Base-by-base conservation (phyloP, 805 yeast species). In the Peterozyma toletana region DNA sequence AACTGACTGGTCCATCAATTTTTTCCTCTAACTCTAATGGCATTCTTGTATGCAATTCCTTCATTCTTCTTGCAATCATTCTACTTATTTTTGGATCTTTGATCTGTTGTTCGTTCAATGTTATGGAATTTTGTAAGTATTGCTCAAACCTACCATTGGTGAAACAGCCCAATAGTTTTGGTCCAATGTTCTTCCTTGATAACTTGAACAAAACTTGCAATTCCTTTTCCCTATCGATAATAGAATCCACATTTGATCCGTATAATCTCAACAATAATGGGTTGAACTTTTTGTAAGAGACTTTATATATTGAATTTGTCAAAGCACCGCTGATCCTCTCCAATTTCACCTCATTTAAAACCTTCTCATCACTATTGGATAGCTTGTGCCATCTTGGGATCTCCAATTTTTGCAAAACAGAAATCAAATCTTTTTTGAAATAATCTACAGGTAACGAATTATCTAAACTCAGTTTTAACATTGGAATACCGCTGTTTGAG, bases 51-150 rank as follows among this genome's bases (percentile, higher is more conserved):
- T 93, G 99, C 44, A 93, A 71, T 53, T 93, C 97, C 56, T 90
- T 83, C 98, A 93, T 93, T 68, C 99, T 82, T 68, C 96, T 80
- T 11, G 96, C 97, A 50, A 93, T 83, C 69, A 86, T 84, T 50
- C 83, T 80, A 39, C 89, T 78, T 15, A 86, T 80, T 29, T 79
- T 81, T 49, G 87, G 80, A 50, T 80, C 80, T 58, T 95, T 73
- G 41, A 93, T 77, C 52, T 86, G 87, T 7, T 75, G 71, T 50
- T 78, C 83, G 33, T 80, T 78, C 53, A 93, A 71, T 1, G 98
- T 83, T 43, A 75, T 68, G 16, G 95, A 91, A 46, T 91, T 84
- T 42, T 83, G 86, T 50, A 93, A 67, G 55, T 83, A 93, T 64
- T 93, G 97, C 64, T 93, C 99, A 53, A 93, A 83, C 49, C 99